A percentile compares a stretch with the other conserved stretches of the same genome.
Conservation (phyloP, 2,329 filamentous ascomycete genomes). For the Xylaria digitata region DNA sequence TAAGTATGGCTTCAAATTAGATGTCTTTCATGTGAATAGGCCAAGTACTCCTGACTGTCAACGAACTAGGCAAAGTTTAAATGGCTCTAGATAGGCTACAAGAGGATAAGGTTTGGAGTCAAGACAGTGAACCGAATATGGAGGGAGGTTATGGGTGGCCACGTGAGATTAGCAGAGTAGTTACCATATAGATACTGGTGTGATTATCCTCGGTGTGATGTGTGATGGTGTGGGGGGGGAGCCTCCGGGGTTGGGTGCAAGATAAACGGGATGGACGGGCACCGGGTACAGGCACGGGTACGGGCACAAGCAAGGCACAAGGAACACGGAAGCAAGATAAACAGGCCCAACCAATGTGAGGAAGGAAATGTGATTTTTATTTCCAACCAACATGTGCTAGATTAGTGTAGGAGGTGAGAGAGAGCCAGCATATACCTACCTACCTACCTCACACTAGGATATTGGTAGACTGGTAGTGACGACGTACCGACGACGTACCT, state of each 20-base stretch:
- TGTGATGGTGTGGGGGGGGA: slow-evolving; percentile 1
- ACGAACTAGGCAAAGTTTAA: slow-evolving; percentile 29
- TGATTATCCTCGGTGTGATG: slow-evolving; percentile 33
- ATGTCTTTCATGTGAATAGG: slow-evolving; percentile 4
- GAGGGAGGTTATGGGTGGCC: slow-evolving; percentile 37
- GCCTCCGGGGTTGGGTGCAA: not conserved
- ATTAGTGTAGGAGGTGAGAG: not conserved
- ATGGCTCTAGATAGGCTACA: slow-evolving; percentile 10
- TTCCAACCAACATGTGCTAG: slow-evolving; percentile 20
- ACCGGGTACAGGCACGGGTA: not conserved
- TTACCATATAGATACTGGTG: slow-evolving; percentile 23
- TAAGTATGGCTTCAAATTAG: slow-evolving; percentile 30
- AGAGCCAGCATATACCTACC: slow-evolving; percentile 1
- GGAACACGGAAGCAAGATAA: slow-evolving; percentile 33
- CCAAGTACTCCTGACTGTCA: slow-evolving; percentile 2
- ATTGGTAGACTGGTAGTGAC: not conserved
- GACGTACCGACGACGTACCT: slow-evolving; percentile 16
- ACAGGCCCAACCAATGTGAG: slow-evolving; percentile 24
- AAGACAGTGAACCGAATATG: not conserved
- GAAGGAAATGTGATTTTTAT: slow-evolving; percentile 11
- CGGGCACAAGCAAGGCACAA: slow-evolving; percentile 19
- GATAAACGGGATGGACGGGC: slow-evolving; percentile 1
- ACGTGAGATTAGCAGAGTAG: slow-evolving; percentile 43
- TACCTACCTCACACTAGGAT: no score
- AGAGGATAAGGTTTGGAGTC: slow-evolving; percentile 22